phyloP scores from a whole-genome alignment of 2,329 filamentous ascomycete species.

The Paramyrothecium sp. region DNA sequence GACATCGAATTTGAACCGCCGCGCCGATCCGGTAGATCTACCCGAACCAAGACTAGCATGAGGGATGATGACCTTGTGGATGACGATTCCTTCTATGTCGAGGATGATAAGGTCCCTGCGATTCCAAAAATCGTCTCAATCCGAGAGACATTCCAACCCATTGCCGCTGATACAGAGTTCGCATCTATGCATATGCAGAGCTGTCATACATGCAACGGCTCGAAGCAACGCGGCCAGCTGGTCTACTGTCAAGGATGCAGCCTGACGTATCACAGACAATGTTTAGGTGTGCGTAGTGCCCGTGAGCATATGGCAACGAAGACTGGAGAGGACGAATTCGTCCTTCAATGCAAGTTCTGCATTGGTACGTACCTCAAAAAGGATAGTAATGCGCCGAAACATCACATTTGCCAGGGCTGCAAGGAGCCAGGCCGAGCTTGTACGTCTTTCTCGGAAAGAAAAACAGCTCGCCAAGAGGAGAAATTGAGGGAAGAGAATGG shows the following conservation, averaged over 20 bases:
- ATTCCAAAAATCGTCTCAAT: conserved; percentile 60
- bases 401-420: conserved; percentile 72
- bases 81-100: conserved; percentile 53
- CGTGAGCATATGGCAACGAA: conserved; percentile 93
- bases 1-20: conserved; percentile 53
- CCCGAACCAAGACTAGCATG: conserved; percentile 42
- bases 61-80: conserved; percentile 54
- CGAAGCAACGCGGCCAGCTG: conserved; percentile 58
- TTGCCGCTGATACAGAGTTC: conserved; percentile 65
- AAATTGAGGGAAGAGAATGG: conserved; percentile 75
- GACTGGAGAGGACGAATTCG: conserved; percentile 70
- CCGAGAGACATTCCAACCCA: conserved; percentile 69
- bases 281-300: conserved; percentile 69
- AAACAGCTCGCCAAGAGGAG: conserved; percentile 79
- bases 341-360: conserved; percentile 88
- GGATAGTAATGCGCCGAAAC: conserved; percentile 66
- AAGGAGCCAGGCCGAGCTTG: conserved; percentile 66
- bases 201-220: conserved; percentile 67
- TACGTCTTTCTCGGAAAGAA: conserved; percentile 68
- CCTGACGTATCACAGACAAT: conserved; percentile 76
- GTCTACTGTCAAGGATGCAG: conserved; percentile 92
- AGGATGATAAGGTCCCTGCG: conserved; percentile 42
- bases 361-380: conserved; percentile 67
- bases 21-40: conserved; percentile 48
- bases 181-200: conserved; percentile 63